phyloP scores from a whole-genome alignment of 805 yeast species.

The Priceomyces castillae region DNA sequence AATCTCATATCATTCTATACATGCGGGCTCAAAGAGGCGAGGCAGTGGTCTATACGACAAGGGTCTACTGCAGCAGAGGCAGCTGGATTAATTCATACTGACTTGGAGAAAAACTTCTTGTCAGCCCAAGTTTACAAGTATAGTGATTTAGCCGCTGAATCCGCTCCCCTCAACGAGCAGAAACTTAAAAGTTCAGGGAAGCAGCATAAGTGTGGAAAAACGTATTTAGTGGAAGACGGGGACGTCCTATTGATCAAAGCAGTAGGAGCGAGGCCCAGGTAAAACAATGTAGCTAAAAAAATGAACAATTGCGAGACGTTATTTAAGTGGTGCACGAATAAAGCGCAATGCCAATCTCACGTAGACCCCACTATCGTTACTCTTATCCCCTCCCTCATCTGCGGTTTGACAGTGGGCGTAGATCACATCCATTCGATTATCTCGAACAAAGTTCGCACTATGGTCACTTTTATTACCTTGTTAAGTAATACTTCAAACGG shows the following conservation, averaged over 20 bases:
- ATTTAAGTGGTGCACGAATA: no score
- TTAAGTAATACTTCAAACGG: no score
- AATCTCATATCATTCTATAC: constrained; percentile 82
- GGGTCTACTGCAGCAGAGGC: constrained; percentile 84
- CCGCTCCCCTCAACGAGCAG: constrained; percentile 50
- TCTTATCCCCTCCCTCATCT: no score
- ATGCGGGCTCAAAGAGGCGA: constrained; percentile 78
- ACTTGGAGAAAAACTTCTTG: constrained; percentile 75
- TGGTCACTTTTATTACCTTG: no score
- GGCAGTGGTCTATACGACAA: constrained; percentile 83
- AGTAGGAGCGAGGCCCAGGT: constrained; percentile 52
- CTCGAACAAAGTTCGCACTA: no score
- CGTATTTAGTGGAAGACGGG: constrained; percentile 78
- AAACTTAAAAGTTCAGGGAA: constrained; percentile 57
- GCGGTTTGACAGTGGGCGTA: no score
- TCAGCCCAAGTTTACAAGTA: constrained; percentile 72
- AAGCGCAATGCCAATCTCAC: no score
- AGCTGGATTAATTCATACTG: constrained; percentile 88
- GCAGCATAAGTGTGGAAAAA: constrained; percentile 68
- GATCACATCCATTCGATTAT: no score
- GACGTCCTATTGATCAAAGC: constrained; percentile 76
- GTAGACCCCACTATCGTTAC: no score
- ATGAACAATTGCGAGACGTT: no score
- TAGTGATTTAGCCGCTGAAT: constrained; percentile 46
- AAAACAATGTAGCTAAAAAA: not conserved